Evolutionary conservation across 768 basidiomycete species (phyloP).

Genomic region (Auriscalpium vulgare): DNA sequence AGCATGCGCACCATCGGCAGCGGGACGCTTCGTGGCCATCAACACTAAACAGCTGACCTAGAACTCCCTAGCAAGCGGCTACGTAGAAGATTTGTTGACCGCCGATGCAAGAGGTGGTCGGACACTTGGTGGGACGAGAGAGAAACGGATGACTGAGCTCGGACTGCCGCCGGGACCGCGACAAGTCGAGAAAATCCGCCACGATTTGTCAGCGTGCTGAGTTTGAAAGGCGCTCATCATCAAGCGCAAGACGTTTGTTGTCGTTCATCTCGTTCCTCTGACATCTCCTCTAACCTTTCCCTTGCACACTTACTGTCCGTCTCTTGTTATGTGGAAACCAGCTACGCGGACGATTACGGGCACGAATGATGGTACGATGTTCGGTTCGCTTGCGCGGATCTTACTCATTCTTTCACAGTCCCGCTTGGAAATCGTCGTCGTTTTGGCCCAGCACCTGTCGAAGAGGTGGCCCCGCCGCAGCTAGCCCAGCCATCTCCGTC

Average conservation of each 20-base stretch:
- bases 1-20: conserved; percentile 21
- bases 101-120: neutral
- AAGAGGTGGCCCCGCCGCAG: conserved; percentile 76
- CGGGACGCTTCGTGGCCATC: conserved; percentile 10
- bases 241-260: neutral
- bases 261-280: conserved; percentile 11
- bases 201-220: conserved; percentile 10
- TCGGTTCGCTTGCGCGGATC: neutral
- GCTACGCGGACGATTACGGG: conserved; percentile 86
- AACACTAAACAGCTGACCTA: neutral
- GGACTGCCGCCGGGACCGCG: neutral
- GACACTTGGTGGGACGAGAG: neutral
- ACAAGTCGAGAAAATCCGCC: neutral
- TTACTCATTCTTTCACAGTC: conserved; percentile 27
- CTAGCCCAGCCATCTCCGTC: conserved; percentile 84
- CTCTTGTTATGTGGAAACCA: conserved; percentile 68
- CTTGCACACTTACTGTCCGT: neutral
- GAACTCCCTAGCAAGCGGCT: neutral
- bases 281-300: conserved; percentile 13
- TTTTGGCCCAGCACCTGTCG: conserved; percentile 81
- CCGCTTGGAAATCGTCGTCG: conserved; percentile 85
- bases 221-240: conserved; percentile 7
- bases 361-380: conserved; percentile 76
- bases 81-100: neutral
- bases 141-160: neutral